Percentiles rank a stretch among this genome's conserved stretches.
Conservation (phyloP, 2,329 filamentous ascomycete genomes). For the Golovinomyces cichoracearum region DNA sequence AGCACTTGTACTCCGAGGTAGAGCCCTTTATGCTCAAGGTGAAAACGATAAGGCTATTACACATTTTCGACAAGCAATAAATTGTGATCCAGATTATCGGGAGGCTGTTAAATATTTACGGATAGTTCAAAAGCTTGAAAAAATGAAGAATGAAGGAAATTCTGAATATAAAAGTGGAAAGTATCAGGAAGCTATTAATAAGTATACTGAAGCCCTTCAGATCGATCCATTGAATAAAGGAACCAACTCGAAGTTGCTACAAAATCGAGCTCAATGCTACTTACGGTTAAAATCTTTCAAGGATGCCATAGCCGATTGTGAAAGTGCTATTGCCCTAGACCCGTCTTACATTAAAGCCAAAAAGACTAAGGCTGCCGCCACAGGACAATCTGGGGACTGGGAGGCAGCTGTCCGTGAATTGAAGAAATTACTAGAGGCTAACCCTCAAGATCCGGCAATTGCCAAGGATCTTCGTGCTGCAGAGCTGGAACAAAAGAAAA, state of each 20-base stretch:
- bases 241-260: conserved; percentile 80
- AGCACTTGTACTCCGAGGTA: conserved; percentile 67
- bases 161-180: conserved; percentile 62
- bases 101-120: conserved; percentile 71
- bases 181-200: conserved; percentile 56
- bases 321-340: conserved; percentile 58
- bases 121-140: conserved; percentile 72
- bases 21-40: conserved; percentile 68
- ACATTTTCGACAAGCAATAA: conserved; percentile 71
- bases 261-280: conserved; percentile 72
- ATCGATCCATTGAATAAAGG: conserved; percentile 73
- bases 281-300: conserved; percentile 65
- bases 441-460: conserved; percentile 57
- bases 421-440: conserved; percentile 61
- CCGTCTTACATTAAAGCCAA: conserved; percentile 68
- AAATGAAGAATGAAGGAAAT: conserved; percentile 88
- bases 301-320: conserved; percentile 62
- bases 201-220: conserved; percentile 58
- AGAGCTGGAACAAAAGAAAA: conserved; percentile 92
- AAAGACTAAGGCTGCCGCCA: conserved; percentile 77
- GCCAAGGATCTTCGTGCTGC: conserved; percentile 67
- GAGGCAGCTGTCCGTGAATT: conserved; percentile 73
- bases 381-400: conserved; percentile 69
- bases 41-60: conserved; percentile 89
- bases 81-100: conserved; percentile 74